Evolutionary conservation across 2,329 filamentous ascomycete genomes (phyloP), one percentile per base, ranked within the genome.

Genomic region (Cercospora zeae-maydis): DNA sequence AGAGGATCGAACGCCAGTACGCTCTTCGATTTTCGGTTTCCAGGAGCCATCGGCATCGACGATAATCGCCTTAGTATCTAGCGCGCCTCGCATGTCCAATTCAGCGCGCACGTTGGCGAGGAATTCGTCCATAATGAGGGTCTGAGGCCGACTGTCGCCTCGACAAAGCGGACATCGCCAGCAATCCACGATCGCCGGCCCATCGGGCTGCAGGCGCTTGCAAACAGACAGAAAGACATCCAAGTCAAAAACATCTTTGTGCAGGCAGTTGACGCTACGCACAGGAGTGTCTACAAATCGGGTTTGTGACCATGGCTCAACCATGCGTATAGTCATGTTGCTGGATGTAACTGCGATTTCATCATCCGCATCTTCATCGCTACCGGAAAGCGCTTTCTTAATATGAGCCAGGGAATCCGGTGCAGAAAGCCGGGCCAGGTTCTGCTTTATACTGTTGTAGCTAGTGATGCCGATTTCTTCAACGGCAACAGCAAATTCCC

Each of bases 221-320:
- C 91, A 86, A 4, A 88, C 91, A 13, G 81, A 76, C 8, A 99
- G 83, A 79, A 91, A 98, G 0, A 85, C 93, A 19, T 89, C 84
- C 7, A 97, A 85, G 74, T 98, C 93, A 73, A 98, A 97, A 73
- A 92, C 96, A 73, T 97, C 91, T 36, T 88, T 79, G 73, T 99
- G 93, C 24, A 80, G 79, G 74, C 95, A 99, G 2, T 75, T 70
- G 7, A 71, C 78, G 27, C 91, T 87, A 30, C 93, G 88, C 1
- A 88, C 91, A 0, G 95, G 93, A 0, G 83, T 81, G 4, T 84
- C 79, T 73, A 90, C 92, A 10, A 95, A 76, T 7, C 67, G 71
- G 36, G 73, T 75, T 42, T 73, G 75, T 53, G 74, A 77, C 67
- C 81, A 79, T 0, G 81, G 81, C 59, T 83, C 82, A 63, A 77